These are phyloP conservation scores for Fusarium miscanthi DNA, from an alignment of 2,329 filamentous ascomycete species.

Conservation along the genomic window DNA sequence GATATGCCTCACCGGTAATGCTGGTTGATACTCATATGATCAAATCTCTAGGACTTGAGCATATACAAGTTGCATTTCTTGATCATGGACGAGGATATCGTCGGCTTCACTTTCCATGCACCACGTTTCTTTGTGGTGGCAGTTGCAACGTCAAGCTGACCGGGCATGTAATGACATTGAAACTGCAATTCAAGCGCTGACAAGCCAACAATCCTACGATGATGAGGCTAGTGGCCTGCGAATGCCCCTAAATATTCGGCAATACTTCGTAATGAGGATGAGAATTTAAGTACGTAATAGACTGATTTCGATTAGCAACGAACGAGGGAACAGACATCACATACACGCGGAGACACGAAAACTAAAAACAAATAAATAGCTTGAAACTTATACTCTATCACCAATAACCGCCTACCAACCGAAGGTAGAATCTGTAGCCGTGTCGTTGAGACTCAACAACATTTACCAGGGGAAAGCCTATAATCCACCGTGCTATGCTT, in stretches of 20 bases:
- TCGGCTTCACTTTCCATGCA: conserved; percentile 14
- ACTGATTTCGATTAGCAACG: not conserved
- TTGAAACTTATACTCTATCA: conserved; percentile 22
- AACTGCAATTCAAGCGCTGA: not conserved
- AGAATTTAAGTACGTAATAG: not conserved
- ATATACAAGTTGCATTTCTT: conserved; percentile 2
- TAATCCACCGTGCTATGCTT: not conserved
- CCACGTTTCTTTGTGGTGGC: not conserved
- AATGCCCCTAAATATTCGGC: not conserved
- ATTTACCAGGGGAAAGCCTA: not conserved
- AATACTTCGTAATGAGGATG: not conserved
- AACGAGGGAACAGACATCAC: not conserved
- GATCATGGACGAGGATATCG: conserved; percentile 9
- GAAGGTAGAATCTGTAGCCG: not conserved
- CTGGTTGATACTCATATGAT: conserved; percentile 18
- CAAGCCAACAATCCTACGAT: not conserved
- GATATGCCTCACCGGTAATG: conserved; percentile 29
- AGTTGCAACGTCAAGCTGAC: conserved; percentile 9
- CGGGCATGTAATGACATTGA: not conserved
- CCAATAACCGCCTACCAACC: not conserved
- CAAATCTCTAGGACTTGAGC: conserved; percentile 7
- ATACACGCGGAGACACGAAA: not conserved
- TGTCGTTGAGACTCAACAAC: not conserved
- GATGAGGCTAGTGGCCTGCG: not conserved
- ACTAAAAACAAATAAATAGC: not conserved